Evolutionary conservation across 208 protist genomes (phyloP).

Genomic region (Wallacemonas sp.): DNA sequence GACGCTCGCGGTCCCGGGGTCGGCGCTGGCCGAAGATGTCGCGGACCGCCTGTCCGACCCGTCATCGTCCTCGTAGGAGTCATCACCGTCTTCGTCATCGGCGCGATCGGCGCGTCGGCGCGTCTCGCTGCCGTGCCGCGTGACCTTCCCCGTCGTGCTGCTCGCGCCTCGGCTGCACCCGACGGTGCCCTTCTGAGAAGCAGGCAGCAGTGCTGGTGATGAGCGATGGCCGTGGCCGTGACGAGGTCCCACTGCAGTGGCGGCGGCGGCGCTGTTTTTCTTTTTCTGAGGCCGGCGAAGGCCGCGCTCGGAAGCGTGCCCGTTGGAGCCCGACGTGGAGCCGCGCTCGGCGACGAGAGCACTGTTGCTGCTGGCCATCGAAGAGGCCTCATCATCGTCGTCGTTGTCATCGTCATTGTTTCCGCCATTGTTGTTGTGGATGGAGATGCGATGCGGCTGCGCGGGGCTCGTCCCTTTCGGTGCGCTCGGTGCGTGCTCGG

Average conservation of each 20-base stretch:
- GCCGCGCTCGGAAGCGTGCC: background rate
- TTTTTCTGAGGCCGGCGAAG: background rate
- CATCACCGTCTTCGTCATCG: background rate
- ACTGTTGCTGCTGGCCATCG: conserved; percentile 1
- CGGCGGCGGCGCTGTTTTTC: background rate
- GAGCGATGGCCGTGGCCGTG: background rate
- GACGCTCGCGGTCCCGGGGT: background rate
- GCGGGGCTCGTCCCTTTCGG: no score
- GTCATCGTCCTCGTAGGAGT: conserved; percentile 4
- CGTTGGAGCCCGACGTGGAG: background rate
- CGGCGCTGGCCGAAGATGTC: background rate
- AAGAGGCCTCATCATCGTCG: background rate
- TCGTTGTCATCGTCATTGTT: background rate
- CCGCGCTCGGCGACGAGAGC: background rate
- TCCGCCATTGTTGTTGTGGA: background rate
- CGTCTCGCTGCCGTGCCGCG: background rate
- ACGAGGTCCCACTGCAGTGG: background rate
- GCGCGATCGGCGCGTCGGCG: background rate
- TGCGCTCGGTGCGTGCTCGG: no score
- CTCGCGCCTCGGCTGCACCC: conserved; percentile 1
- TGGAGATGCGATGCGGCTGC: background rate
- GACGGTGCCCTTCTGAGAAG: background rate
- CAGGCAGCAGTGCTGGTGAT: background rate
- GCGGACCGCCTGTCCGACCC: background rate
- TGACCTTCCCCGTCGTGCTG: background rate